Evolutionary conservation across 768 basidiomycete species (phyloP).

Genomic region (Harrya chromipes): DNA sequence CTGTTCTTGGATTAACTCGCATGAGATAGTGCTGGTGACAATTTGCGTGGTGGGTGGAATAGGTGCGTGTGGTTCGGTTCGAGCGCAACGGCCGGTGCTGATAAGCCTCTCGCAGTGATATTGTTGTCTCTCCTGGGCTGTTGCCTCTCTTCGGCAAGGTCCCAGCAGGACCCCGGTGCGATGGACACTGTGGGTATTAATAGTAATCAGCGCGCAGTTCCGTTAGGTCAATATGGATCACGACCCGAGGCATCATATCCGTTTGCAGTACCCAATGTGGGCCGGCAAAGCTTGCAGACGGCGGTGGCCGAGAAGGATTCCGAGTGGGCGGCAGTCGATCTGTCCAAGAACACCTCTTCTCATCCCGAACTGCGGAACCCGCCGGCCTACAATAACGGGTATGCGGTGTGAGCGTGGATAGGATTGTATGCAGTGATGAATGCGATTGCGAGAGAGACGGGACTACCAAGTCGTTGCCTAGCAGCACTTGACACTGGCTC

Average conservation of each 20-base stretch:
- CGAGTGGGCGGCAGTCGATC: conserved; percentile 4
- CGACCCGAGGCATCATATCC: neutral
- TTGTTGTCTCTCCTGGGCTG: conserved; percentile 2
- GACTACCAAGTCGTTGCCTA: no score
- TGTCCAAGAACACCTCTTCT: neutral
- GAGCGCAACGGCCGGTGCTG: neutral
- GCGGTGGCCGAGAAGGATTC: neutral
- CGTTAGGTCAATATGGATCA: no score
- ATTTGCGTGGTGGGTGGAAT: neutral
- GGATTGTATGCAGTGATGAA: no score
- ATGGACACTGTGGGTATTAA: neutral
- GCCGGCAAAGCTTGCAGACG: neutral
- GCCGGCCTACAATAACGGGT: no score
- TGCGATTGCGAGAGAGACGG: no score
- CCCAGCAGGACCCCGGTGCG: neutral
- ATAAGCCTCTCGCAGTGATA: conserved; percentile 1
- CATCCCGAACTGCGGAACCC: no score
- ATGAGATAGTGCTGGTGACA: neutral
- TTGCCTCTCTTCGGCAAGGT: neutral
- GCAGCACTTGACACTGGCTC: no score
- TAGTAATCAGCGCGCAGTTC: neutral
- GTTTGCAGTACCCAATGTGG: conserved; percentile 1
- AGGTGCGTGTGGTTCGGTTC: neutral
- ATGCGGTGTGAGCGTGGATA: neutral
- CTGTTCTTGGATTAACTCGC: conserved; percentile 5